phyloP scores from a whole-genome alignment of 805 yeast genomes.

The Wickerhamiella qilinensis region DNA sequence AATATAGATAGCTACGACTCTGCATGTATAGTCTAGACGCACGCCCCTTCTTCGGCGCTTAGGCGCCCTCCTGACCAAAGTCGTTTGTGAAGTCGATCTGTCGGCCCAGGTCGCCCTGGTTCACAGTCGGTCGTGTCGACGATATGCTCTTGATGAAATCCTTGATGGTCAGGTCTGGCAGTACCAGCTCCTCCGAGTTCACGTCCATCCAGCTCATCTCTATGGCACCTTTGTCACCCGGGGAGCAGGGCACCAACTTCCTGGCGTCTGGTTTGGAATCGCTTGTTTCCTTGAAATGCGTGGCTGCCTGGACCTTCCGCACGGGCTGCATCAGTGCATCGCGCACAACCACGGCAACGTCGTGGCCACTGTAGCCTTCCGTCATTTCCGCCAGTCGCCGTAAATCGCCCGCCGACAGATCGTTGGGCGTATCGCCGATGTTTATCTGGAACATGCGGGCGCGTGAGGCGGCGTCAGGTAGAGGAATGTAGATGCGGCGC shows the following conservation, averaged over 20 bases:
- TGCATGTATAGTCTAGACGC: not conserved
- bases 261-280: slow-evolving; percentile 17
- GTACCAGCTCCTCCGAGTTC: slow-evolving; percentile 73
- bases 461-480: slow-evolving; percentile 89
- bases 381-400: slow-evolving; percentile 78
- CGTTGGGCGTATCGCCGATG: slow-evolving; percentile 80
- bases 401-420: slow-evolving; percentile 55
- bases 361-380: slow-evolving; percentile 95
- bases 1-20: not conserved
- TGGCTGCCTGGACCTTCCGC: slow-evolving; percentile 85
- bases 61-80: slow-evolving; percentile 95
- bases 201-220: slow-evolving; percentile 93
- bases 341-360: slow-evolving; percentile 87
- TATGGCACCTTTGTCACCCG: slow-evolving; percentile 75
- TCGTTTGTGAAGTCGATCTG: slow-evolving; percentile 84
- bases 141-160: slow-evolving; percentile 89
- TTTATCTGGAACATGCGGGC: slow-evolving; percentile 87
- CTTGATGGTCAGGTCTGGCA: slow-evolving; percentile 77
- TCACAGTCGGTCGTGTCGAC: slow-evolving; percentile 88
- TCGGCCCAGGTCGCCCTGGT: slow-evolving; percentile 60
- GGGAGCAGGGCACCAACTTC: slow-evolving; percentile 82
- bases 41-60: no score
- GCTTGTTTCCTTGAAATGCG: slow-evolving; percentile 63
- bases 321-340: slow-evolving; percentile 98
- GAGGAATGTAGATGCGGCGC: slow-evolving; percentile 81